Conservation (phyloP, 2,329 filamentous ascomycete genomes). For the Nannizziopsis arthrosporioides region DNA sequence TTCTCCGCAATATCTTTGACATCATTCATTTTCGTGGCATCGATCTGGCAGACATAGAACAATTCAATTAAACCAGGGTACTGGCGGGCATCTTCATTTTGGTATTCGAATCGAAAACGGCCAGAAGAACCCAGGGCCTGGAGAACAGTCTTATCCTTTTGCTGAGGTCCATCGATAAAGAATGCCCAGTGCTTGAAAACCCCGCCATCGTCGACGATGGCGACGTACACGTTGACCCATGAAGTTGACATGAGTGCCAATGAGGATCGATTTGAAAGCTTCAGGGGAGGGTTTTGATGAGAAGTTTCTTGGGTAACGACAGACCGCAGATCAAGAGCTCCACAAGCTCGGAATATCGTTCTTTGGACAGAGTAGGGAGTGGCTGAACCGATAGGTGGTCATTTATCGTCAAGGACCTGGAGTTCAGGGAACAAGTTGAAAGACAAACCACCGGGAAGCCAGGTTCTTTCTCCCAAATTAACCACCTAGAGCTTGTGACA, state of each 20-base stretch:
- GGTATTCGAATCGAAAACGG: slow-evolving; percentile 8
- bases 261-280: neutral
- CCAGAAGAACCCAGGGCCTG: slow-evolving; percentile 7
- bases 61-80: slow-evolving; percentile 7
- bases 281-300: neutral
- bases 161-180: slow-evolving; percentile 2
- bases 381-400: too few relatives aligned
- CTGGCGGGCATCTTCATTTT: slow-evolving; percentile 8
- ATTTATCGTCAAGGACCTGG: too few relatives aligned
- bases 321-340: too few relatives aligned
- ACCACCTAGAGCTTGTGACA: too few relatives aligned
- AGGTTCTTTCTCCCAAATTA: too few relatives aligned
- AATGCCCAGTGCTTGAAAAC: neutral
- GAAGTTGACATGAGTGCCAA: neutral
- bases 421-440: too few relatives aligned
- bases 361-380: too few relatives aligned
- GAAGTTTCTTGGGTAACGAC: neutral
- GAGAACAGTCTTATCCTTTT: slow-evolving; percentile 1
- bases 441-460: too few relatives aligned
- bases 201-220: slow-evolving; percentile 1
- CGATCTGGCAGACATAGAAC: slow-evolving; percentile 6
- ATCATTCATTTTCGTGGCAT: slow-evolving; percentile 4
- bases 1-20: slow-evolving; percentile 16
- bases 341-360: too few relatives aligned
- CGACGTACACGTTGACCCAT: neutral